phyloP scores from a whole-genome alignment of 306 rosid genomes.

The Cyclanthera cordifolia region DNA sequence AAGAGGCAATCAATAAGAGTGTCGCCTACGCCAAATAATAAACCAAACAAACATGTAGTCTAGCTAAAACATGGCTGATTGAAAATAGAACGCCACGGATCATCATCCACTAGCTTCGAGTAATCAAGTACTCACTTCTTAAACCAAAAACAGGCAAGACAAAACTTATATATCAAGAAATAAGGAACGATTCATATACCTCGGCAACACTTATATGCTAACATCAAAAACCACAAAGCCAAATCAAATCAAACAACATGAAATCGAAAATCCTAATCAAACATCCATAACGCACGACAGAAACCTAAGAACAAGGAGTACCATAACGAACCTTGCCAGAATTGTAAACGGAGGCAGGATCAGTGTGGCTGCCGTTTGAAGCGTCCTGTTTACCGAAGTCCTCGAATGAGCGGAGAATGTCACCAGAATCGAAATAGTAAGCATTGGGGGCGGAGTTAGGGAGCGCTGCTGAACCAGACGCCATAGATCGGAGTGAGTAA shows the following conservation, averaged over 20 bases:
- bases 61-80: too few relatives aligned
- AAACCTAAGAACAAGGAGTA: neutral
- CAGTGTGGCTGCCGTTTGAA: conserved; percentile 40
- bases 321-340: conserved; percentile 40
- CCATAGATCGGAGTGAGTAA: conserved; percentile 35
- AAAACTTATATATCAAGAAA: neutral
- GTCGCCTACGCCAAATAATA: neutral
- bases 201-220: neutral
- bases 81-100: neutral
- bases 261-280: neutral
- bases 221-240: conserved; percentile 7
- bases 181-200: neutral
- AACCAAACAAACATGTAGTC: neutral
- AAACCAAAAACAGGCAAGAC: neutral
- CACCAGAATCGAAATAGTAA: conserved; percentile 54
- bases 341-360: conserved; percentile 34
- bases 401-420: conserved; percentile 54
- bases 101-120: neutral
- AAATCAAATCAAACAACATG: neutral
- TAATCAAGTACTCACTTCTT: too few relatives aligned
- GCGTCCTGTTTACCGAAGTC: conserved; percentile 40
- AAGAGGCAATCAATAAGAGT: too few relatives aligned
- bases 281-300: neutral
- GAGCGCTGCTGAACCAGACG: conserved; percentile 75
- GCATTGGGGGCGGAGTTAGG: conserved; percentile 47